These are phyloP conservation scores for Neurospora sp. DNA, from an alignment of 495 filamentous ascomycete species.

Conservation along the genomic window DNA sequence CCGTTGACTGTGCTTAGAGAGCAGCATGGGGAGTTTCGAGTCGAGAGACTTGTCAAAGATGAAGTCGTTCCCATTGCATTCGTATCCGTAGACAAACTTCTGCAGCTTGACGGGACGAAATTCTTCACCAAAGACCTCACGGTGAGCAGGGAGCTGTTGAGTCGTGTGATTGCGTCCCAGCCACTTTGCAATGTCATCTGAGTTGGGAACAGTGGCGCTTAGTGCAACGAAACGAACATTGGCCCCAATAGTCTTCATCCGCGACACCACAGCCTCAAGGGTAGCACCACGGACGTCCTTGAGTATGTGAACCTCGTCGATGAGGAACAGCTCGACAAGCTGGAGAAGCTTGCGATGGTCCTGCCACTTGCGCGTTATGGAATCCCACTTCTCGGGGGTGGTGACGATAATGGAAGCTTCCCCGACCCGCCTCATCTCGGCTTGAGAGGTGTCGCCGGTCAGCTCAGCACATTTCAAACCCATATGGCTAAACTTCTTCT, in stretches of 20 bases:
- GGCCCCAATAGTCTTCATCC: conserved; percentile 87
- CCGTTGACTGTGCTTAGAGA: conserved; percentile 60
- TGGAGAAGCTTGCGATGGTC: conserved; percentile 78
- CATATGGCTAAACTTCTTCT: conserved; percentile 66
- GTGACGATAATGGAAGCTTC: conserved; percentile 87
- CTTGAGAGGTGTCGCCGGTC: conserved; percentile 80
- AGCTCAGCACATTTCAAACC: conserved; percentile 73
- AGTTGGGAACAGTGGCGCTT: conserved; percentile 91
- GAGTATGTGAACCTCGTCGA: conserved; percentile 94
- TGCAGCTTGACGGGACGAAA: conserved; percentile 82
- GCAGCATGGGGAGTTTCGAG: conserved; percentile 62
- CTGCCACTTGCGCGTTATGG: conserved; percentile 90
- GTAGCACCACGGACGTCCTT: conserved; percentile 85
- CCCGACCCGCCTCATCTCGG: conserved; percentile 63
- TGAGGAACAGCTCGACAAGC: conserved; percentile 81
- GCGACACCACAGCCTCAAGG: conserved; percentile 88
- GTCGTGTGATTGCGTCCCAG: conserved; percentile 66
- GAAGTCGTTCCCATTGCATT: conserved; percentile 64
- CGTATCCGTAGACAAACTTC: conserved; percentile 73
- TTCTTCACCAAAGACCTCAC: conserved; percentile 82
- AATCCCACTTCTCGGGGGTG: conserved; percentile 98
- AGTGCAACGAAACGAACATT: conserved; percentile 85
- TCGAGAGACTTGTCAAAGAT: conserved; percentile 74
- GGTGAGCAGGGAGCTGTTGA: conserved; percentile 55
- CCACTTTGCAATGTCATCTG: conserved; percentile 82